These are phyloP conservation scores for Cryptococcus sp. DNA, from an alignment of 1,284 basidiomycete genomes.

Conservation along the genomic window DNA sequence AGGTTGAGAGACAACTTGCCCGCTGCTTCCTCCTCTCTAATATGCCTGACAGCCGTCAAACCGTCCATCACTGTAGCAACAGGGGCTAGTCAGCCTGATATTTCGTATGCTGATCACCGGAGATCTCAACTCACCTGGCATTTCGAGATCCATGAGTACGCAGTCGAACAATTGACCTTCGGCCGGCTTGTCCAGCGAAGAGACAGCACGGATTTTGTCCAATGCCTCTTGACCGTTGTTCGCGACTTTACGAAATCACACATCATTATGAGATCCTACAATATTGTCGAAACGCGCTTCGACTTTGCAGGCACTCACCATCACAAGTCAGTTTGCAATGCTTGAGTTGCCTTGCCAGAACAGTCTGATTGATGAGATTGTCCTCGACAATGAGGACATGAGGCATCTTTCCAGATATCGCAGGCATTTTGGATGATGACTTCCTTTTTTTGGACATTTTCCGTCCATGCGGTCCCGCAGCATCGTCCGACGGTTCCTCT, in stretches of 20 bases:
- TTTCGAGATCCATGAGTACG: constrained; percentile 51
- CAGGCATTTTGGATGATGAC: constrained; percentile 8
- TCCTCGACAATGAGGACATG: constrained; percentile 48
- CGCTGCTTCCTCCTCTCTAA: constrained; percentile 39
- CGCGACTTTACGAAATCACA: constrained; percentile 30
- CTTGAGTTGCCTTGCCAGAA: constrained; percentile 33
- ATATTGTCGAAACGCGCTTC: not conserved
- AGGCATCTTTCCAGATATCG: constrained; percentile 21
- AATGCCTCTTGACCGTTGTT: constrained; percentile 54
- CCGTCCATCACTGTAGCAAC: constrained; percentile 46
- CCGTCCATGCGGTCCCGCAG: not conserved
- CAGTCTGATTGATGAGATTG: constrained; percentile 54
- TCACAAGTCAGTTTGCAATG: constrained; percentile 37
- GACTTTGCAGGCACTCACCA: constrained; percentile 16
- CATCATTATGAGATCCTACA: constrained; percentile 1
- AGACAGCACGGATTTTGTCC: constrained; percentile 44
- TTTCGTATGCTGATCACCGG: not conserved
- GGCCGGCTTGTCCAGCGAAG: constrained; percentile 12
- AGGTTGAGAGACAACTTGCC: constrained; percentile 29
- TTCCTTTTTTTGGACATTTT: constrained; percentile 9
- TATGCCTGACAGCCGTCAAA: constrained; percentile 39
- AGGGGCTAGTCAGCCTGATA: not conserved
- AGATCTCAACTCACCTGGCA: constrained; percentile 36
- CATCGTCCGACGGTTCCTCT: not conserved
- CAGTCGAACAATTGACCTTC: constrained; percentile 40